Conservation (phyloP, 345 rosid genomes). For the Brassica nigra region DNA sequence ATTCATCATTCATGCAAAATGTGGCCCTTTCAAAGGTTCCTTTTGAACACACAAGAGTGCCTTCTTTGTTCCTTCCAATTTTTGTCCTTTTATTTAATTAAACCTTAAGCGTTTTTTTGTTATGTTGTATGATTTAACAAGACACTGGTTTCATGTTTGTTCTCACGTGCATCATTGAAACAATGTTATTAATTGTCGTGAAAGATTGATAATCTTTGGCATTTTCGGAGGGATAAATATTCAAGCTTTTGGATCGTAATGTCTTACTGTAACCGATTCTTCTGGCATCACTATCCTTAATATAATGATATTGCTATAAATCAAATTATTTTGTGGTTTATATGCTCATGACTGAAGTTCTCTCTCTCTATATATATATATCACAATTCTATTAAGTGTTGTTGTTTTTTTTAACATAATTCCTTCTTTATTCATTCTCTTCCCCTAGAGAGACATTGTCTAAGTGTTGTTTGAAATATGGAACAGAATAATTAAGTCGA, state of each 20-base stretch:
- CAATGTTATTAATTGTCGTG: slow-evolving; percentile 16
- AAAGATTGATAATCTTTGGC: background rate
- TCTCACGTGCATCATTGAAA: slow-evolving; percentile 1
- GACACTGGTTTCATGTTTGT: slow-evolving; percentile 20
- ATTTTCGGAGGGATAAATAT: background rate
- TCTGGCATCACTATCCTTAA: background rate
- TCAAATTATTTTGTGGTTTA: background rate
- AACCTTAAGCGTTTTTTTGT: background rate
- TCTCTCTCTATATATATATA: background rate
- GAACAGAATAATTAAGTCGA: background rate
- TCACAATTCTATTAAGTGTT: background rate
- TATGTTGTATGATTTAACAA: slow-evolving; percentile 21
- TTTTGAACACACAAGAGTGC: slow-evolving; percentile 26
- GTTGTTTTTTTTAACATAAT: background rate
- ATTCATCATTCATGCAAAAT: slow-evolving; percentile 6
- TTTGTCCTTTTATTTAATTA: slow-evolving; percentile 18
- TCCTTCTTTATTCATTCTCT: too few relatives aligned
- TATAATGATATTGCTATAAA: background rate
- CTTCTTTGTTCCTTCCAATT: slow-evolving; percentile 22
- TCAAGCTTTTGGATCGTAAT: background rate
- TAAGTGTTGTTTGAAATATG: background rate
- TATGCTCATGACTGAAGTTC: background rate
- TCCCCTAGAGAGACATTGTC: too few relatives aligned
- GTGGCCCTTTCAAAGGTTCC: slow-evolving; percentile 29
- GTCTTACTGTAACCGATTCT: background rate